Evolutionary conservation across 1,284 basidiomycete genomes (phyloP), one percentile per base, ranked within the genome.

Genomic region (Leccinum subrobustum): DNA sequence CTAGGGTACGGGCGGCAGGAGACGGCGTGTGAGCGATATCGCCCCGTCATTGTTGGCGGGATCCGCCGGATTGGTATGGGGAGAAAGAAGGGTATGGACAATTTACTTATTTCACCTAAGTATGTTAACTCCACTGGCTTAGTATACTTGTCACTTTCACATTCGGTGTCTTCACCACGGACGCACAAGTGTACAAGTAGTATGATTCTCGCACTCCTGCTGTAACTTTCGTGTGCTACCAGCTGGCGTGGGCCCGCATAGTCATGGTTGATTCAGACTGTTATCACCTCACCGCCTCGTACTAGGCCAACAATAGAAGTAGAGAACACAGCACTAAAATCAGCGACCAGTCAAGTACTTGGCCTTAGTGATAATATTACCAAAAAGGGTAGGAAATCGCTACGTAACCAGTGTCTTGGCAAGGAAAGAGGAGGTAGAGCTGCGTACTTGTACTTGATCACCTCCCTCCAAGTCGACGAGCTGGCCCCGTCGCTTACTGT

Each of bases 401-500:
- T 64, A 65, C 54, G 56, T 56, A 56, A 67, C 62, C n/a, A 9
- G 29, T 52, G 33, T 35, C 33, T 35, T 35, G 33, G 33, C 51
- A 20, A 52, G n/a, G 27, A 16, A 16, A 5, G 39, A 59, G 53
- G 27, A 29, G 54, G 27, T n/a, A 44, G 12, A 27, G 8, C 58
- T 37, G 20, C 23, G 29, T 31, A 31, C 29, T 31, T 31, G 29
- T 31, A 31, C 29, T 31, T 31, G 29, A 31, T 31, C 29, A 31
- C 29, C 29, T 31, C 29, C 29, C 29, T 31, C 29, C 29, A 31
- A 47, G n/a, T 70, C 61, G 65, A 58, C 70, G 70, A 69, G 70
- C 70, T 16, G 70, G 68, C 52, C 68, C 66, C 67, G 67, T 71
- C 61, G 70, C 62, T 54, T 44, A 25, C 18, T 8, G 42, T 44